Evolutionary conservation across 495 filamentous ascomycete genomes (phyloP).

Genomic region (Annulohypoxylon maeteangense): DNA sequence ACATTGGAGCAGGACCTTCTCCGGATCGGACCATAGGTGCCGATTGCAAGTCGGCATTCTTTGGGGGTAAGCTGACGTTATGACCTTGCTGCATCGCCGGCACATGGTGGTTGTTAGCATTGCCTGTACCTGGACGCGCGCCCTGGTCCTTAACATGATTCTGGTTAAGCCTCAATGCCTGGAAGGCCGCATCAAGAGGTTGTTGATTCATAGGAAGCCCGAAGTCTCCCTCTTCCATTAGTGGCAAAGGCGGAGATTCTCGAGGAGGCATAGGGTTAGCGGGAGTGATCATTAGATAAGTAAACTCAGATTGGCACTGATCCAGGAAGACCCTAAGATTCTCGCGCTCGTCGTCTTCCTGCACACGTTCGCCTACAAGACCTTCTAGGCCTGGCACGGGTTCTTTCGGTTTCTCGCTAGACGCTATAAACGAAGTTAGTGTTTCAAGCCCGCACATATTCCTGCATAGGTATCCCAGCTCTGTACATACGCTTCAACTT

Average conservation of each 20-base stretch:
- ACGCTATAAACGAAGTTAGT: slow-evolving; percentile 37
- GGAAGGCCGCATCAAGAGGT: slow-evolving; percentile 47
- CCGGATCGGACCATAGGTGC: slow-evolving; percentile 58
- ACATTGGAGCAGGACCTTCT: slow-evolving; percentile 47
- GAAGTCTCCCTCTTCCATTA: slow-evolving; percentile 61
- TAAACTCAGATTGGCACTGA: slow-evolving; percentile 70
- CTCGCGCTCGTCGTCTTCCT: slow-evolving; percentile 62
- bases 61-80: slow-evolving; percentile 48
- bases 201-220: slow-evolving; percentile 49
- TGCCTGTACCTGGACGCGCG: slow-evolving; percentile 54
- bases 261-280: slow-evolving; percentile 69
- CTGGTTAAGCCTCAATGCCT: slow-evolving; percentile 54
- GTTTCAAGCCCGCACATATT: background rate
- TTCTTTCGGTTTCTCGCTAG: slow-evolving; percentile 42
- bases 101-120: slow-evolving; percentile 65
- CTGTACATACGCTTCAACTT: slow-evolving; percentile 55
- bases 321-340: slow-evolving; percentile 71
- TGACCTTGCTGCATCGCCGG: slow-evolving; percentile 54
- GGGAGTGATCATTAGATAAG: slow-evolving; percentile 72
- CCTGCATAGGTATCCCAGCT: background rate
- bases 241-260: slow-evolving; percentile 61
- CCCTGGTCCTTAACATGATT: slow-evolving; percentile 54
- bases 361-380: slow-evolving; percentile 39
- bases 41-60: slow-evolving; percentile 55
- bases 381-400: slow-evolving; percentile 42